Evolutionary conservation across 768 basidiomycete species (phyloP).

Genomic region (Suillus decipiens): DNA sequence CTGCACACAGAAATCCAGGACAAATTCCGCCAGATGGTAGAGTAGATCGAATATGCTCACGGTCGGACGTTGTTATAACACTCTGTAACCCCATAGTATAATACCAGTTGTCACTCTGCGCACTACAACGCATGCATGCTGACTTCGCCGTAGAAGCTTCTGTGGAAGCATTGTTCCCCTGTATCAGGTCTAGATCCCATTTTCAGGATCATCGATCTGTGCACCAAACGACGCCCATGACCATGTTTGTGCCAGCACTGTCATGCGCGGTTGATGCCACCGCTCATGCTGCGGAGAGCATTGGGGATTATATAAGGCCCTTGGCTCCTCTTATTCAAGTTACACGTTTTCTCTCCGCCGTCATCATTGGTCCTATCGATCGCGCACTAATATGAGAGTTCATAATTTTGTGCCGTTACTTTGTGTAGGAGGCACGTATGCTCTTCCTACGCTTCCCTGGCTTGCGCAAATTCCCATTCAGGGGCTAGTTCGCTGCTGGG

Average conservation of each 20-base stretch:
- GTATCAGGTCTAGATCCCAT: neutral
- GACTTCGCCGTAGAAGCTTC: neutral
- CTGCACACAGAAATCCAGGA: slow-evolving; percentile 87
- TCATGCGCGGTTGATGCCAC: slow-evolving; percentile 7
- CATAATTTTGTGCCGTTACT: slow-evolving; percentile 15
- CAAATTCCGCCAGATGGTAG: slow-evolving; percentile 85
- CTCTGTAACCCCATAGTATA: slow-evolving; percentile 25
- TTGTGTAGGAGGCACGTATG: slow-evolving; percentile 17
- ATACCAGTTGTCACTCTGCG: slow-evolving; percentile 17
- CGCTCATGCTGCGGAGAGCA: slow-evolving; percentile 14
- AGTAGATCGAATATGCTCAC: slow-evolving; percentile 43
- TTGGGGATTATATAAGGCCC: slow-evolving; percentile 10
- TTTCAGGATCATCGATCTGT: neutral
- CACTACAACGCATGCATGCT: neutral
- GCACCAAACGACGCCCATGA: neutral
- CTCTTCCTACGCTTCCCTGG: slow-evolving; percentile 26
- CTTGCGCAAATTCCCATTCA: slow-evolving; percentile 24
- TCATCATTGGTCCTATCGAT: neutral
- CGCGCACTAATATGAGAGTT: slow-evolving; percentile 17
- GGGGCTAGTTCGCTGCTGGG: slow-evolving; percentile 10
- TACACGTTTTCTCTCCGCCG: neutral
- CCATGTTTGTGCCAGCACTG: neutral
- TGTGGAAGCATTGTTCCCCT: neutral
- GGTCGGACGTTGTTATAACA: neutral
- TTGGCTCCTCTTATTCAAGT: neutral